phyloP scores from a whole-genome alignment of 441 rosid species.

The Aleurites moluccanus region DNA sequence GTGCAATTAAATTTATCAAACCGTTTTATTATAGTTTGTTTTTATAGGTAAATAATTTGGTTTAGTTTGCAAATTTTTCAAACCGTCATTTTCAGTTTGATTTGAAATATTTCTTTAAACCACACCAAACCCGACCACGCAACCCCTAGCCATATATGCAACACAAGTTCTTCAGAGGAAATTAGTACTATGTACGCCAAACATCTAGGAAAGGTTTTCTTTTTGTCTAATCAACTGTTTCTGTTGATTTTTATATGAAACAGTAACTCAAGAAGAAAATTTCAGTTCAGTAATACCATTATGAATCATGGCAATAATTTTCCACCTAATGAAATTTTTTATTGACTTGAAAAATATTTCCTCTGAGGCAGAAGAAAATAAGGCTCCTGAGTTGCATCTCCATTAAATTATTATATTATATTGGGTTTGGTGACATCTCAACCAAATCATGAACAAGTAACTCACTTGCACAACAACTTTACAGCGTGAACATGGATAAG shows the following conservation, averaged over 20 bases:
- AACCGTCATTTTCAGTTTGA: too few relatives aligned
- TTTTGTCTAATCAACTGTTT: neutral
- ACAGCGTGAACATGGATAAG: neutral
- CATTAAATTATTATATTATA: neutral
- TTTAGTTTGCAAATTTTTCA: too few relatives aligned
- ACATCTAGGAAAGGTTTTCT: neutral
- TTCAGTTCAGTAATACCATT: neutral
- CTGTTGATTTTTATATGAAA: neutral
- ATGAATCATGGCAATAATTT: neutral
- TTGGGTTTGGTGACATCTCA: neutral
- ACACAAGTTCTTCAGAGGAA: neutral
- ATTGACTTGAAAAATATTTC: neutral
- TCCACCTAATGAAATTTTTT: neutral
- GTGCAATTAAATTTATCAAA: too few relatives aligned
- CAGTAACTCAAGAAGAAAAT: neutral
- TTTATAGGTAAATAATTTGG: too few relatives aligned
- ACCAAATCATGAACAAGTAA: neutral
- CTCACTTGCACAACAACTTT: neutral
- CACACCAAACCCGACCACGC: too few relatives aligned
- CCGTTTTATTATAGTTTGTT: too few relatives aligned
- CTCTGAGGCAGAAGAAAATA: neutral
- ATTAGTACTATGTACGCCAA: neutral
- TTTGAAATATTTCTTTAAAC: too few relatives aligned
- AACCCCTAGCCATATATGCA: too few relatives aligned
- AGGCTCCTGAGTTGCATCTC: constrained; percentile 3